Evolutionary conservation across 805 yeast species (phyloP), one percentile per base, ranked within the genome.

Genomic region (Spathaspora gorwiae): DNA sequence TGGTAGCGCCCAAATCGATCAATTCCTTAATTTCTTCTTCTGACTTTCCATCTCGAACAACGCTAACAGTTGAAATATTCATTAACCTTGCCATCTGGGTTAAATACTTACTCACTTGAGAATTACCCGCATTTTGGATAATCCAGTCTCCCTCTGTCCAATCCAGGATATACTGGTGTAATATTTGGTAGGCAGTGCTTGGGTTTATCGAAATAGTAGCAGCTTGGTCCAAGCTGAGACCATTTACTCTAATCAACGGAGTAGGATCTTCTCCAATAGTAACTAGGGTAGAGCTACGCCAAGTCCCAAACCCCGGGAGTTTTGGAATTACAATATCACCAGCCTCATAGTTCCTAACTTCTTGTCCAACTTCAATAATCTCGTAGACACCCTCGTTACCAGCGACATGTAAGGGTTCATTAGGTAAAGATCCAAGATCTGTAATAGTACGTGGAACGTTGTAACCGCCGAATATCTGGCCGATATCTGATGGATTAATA

Each of bases 361-460:
- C 56, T 8, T 73, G 53, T 15, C 96, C 96, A 8, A 79, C 77
- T 44, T 82, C 80, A n/a, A 87, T 59, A n/a, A 92, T 83, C 60
- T 88, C 85, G 60, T 87, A 90, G 9, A 88, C 76, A 19, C 97
- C 98, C 66, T 92, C 99, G 61, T 94, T 94, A 44, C 99, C 99
- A 33, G 90, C 89, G 39, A 89, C 83, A 5, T 95, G 95, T 7
- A 80, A 68, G 2, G 95, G 90, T 6, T 48, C 51, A 10, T 26
- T 40, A 3, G 39, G 26, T 5, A 59, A 62, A 1, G 84, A 76
- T 7, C 79, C 78, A 46, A 78, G 78, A 42, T 64, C 79, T 44
- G 56, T 65, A 11, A 71, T 65, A 42, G 78, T 68, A 0, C 96
- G 95, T 46, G 73, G 78, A 9, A 89, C 78, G 1, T 96, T 95